Conservation (phyloP, 345 rosid genomes). For the Nephelium lappaceum region DNA sequence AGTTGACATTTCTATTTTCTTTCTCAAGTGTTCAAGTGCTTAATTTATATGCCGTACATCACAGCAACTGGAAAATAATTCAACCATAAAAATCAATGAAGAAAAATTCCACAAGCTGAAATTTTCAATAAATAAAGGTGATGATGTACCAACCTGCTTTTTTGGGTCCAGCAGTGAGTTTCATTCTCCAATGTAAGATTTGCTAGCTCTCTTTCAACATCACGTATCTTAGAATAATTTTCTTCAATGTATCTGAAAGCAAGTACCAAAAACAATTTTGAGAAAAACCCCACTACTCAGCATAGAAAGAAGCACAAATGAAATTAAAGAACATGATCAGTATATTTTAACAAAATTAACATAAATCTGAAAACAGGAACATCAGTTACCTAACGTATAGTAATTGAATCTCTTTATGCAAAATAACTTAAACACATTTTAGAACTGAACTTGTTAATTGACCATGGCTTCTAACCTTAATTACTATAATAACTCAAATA, state of each 20-base stretch:
- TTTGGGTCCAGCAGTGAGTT: conserved; percentile 97
- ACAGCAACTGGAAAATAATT: conserved; percentile 28
- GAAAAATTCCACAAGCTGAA: conserved; percentile 8
- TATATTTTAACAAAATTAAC: background rate
- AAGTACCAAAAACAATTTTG: conserved; percentile 7
- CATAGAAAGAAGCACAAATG: background rate
- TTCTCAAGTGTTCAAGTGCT: conserved; percentile 90
- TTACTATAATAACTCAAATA: background rate
- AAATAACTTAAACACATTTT: background rate
- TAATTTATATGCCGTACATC: conserved; percentile 25
- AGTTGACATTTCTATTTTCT: conserved; percentile 77
- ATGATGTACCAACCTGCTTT: conserved; percentile 62
- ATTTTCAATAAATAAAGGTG: conserved; percentile 4
- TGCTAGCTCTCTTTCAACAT: conserved; percentile 81
- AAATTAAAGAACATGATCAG: background rate
- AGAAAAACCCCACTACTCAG: background rate
- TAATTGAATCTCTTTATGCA: background rate
- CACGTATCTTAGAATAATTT: conserved; percentile 79
- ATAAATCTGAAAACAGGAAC: background rate
- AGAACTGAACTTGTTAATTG: background rate
- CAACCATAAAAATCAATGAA: conserved; percentile 13
- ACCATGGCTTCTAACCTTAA: background rate
- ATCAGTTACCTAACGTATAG: background rate
- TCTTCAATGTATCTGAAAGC: conserved; percentile 76
- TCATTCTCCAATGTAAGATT: conserved; percentile 85